Base-by-base conservation (phyloP, 495 filamentous ascomycete species). In the Penicillium pancosmium region DNA sequence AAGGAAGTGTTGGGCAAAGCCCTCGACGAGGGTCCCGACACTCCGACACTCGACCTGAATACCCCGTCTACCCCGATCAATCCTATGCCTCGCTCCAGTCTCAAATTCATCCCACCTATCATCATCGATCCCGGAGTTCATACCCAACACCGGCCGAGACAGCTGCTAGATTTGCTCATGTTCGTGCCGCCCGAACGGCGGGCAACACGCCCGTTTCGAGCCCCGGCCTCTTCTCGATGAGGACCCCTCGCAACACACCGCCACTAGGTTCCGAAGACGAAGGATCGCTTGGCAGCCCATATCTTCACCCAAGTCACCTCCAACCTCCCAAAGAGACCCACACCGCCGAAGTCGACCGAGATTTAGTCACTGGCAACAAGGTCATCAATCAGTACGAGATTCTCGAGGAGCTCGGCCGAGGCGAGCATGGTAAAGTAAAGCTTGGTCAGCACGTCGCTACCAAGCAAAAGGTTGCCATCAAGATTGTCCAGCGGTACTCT, bases 351-450 rank as follows among this genome's bases (percentile, higher is more conserved):
- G 86, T 96, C 56, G 95, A 98, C 66, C 83, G 91, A 47, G 91
- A 98, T 69, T 80, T 83, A 27, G 80, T 90, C 54, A 95, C 94
- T 8, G 94, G 94, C 49, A 88, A 93, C 56, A 99, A 99, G 73
- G 80, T 89, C 41, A 93, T 99, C 80, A 99, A 99, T 65, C 86
- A 96, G 60, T 99, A 99, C 71, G 91, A 97, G 66, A 91, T 99
- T 66, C 86, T 98, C 55, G 88, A 95, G 68, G 95, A 98, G 76
- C 88, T 99, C 52, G 94, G 94, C 35, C 89, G 93, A 43, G 94
- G 94, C 40, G 88, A 94, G 57, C 94, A 99, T 71, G 94, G 94
- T 57, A 98, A 98, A 74, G 94, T 98, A 54, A 98, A 98, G 76
- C 80, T 96, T 40, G 95, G 92, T 33, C 83, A 89, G 43, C 91